Percentiles rank a stretch among this genome's conserved stretches.
phyloP scores from a whole-genome alignment of 192 early-diverging fungal species.

The Dispira parvispora region DNA sequence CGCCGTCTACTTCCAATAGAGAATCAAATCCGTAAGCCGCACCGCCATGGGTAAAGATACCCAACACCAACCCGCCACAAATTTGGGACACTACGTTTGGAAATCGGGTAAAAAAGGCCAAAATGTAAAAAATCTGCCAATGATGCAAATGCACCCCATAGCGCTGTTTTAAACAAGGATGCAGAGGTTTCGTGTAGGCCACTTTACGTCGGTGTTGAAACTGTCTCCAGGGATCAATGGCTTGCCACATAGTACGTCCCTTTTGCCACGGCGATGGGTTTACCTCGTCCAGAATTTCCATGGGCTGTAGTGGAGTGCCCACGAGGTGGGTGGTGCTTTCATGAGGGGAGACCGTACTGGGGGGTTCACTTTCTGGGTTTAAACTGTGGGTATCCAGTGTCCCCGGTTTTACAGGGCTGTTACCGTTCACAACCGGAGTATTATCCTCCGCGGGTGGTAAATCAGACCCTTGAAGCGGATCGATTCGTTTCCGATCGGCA shows the following conservation, averaged over 20 bases:
- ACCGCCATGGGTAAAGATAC: conserved; percentile 55
- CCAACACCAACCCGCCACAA: conserved; percentile 50
- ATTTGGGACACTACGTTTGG: conserved; percentile 45
- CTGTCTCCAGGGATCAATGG: not conserved
- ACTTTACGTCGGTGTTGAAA: not conserved
- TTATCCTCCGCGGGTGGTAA: not conserved
- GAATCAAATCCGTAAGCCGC: conserved; percentile 40
- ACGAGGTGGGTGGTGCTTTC: not conserved
- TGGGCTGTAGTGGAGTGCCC: not conserved
- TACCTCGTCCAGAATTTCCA: not conserved
- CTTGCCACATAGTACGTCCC: not conserved
- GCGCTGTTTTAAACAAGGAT: not conserved
- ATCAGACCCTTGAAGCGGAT: too few species aligned
- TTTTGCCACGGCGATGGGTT: not conserved
- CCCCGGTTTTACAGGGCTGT: not conserved
- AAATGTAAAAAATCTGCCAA: conserved; percentile 68
- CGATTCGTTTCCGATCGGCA: too few species aligned
- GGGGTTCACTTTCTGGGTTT: not conserved
- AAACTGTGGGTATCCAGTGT: not conserved
- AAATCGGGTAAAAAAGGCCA: conserved; percentile 68
- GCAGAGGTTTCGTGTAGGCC: not conserved
- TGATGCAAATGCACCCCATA: conserved; percentile 53
- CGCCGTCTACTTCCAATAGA: conserved; percentile 23
- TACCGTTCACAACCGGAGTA: not conserved
- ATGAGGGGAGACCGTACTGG: not conserved